Conservation (phyloP, 2,329 filamentous ascomycete species). For the Diaporthe sp. region DNA sequence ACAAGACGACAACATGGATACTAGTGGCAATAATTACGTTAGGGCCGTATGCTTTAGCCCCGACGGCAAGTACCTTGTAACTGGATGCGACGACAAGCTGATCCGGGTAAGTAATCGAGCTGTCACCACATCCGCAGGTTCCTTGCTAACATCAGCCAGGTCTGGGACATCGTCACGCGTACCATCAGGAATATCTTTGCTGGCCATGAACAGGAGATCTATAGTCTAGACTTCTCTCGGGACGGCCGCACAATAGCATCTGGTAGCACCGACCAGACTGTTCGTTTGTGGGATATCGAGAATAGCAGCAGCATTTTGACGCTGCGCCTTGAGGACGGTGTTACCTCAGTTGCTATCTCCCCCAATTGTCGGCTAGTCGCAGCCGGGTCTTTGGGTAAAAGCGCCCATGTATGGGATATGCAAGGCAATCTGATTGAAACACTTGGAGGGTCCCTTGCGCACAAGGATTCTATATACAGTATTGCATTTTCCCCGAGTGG, state of each 20-base stretch:
- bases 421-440: slow-evolving; percentile 88
- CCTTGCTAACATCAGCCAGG: slow-evolving; percentile 44
- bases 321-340: slow-evolving; percentile 93
- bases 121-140: too few relatives aligned
- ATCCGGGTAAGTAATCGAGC: slow-evolving; percentile 64
- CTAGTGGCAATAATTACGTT: slow-evolving; percentile 94
- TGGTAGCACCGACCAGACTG: slow-evolving; percentile 92
- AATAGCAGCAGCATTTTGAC: slow-evolving; percentile 83
- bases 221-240: slow-evolving; percentile 93
- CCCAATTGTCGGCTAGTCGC: slow-evolving; percentile 95
- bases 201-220: slow-evolving; percentile 98
- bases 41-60: slow-evolving; percentile 98
- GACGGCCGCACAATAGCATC: slow-evolving; percentile 96
- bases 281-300: slow-evolving; percentile 96
- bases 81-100: slow-evolving; percentile 96
- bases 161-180: slow-evolving; percentile 90
- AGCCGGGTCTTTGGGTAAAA: slow-evolving; percentile 95
- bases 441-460: slow-evolving; percentile 91
- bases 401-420: slow-evolving; percentile 97
- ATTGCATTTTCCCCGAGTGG: slow-evolving; percentile 96
- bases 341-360: slow-evolving; percentile 97
- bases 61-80: slow-evolving; percentile 91
- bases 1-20: slow-evolving; percentile 87
- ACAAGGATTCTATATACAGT: slow-evolving; percentile 96
- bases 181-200: slow-evolving; percentile 92